Base-by-base conservation (phyloP, 352 stramenopile species). In the Globisporangium paroecandrum region DNA sequence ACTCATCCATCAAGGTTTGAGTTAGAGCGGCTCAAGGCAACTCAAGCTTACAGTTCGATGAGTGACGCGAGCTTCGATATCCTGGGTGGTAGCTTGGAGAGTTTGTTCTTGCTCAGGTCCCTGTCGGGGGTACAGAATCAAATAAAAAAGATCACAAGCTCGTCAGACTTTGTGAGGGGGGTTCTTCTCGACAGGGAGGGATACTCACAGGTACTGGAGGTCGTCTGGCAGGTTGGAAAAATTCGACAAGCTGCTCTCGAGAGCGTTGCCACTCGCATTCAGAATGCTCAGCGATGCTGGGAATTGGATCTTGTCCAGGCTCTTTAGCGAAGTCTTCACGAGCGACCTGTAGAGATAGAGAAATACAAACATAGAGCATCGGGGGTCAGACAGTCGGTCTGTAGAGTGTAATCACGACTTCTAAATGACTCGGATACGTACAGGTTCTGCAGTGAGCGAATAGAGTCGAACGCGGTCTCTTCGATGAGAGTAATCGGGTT, bases 51-150 rank as follows among this genome's bases (percentile, higher is more conserved):
- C 84, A 92, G 61, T 34, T 82, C 74, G 8, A 81, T 41, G 20
- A 91, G 83, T 8, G 76, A 77, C 0, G 72, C 77, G 29, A 89
- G 73, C 4, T 70, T 68, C 1, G 81, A 77, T 15, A 92, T 70
- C 43, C 77, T 66, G 0, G 71, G 65, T 4, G 84, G 84, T 8
- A 90, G 79, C 5, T 18, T 64, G n/a, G 73, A 81, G 6, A 93
- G 62, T 22, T 75, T 53, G 62, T 93, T 93, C 29, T 72, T 68
- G 68, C 79, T 89, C 63, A 90, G 41, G 47, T 93, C 82, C 4
- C 83, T 91, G 41, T 15, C 29, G 3, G 32, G 13, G 54, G 15
- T 58, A 6, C 51, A 57, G 32, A 64, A n/a, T n/a, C 68, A 61
- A n/a, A 51, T 13, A 51, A 2, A 51, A 18, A 13, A 46, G 4